Evolutionary conservation across 2,329 filamentous ascomycete genomes (phyloP), one percentile per base, ranked within the genome.

Genomic region (Aureobasidium lini): DNA sequence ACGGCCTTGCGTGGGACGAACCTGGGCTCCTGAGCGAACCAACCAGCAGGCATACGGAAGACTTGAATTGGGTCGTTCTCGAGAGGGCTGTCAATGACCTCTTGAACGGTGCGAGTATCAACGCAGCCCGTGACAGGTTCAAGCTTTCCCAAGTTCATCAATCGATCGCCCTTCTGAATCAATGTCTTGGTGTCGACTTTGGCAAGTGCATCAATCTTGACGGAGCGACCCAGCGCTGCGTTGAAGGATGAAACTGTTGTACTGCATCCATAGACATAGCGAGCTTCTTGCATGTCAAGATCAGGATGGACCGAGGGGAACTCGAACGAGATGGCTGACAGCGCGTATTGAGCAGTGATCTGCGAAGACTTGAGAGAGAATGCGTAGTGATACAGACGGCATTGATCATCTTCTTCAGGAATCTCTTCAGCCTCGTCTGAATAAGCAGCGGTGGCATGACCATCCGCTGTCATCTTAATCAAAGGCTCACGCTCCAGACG

Each of bases 241-340:
- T 81, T 80, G 62, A 85, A 86, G 2, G 80, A 79, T 0, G 78
- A 75, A 0, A 77, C 75, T 32, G 78, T 77, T 0, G 83, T 84
- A 23, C 82, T 85, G 69, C 85, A 88, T 2, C 86, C 86, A 63
- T 88, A 89, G 29, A 89, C 76, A 62, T 83, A 89, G 1, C 76
- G 78, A 16, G 83, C 80, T 9, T 72, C 65, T 2, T 68, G 72
- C 85, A 88, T 88, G 18, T 81, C 78, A 15, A 74, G 67, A 1
- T 76, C 72, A 1, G 82, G 77, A 0, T 80, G 77, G 0, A 87
- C 71, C 0, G 82, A 81, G 0, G 86, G 86, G 54, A 89, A 89
- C 62, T 89, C 86, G 60, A 89, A 85, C 0, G 85, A 81, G 43
- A 89, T 82, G 1, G 82, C 77, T 0, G 83, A 80, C 1, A 89